A percentile compares a stretch with the other conserved stretches of the same genome.
Evolutionary conservation across 1,284 basidiomycete species (phyloP).

Genomic region (Volvariella volvacea): DNA sequence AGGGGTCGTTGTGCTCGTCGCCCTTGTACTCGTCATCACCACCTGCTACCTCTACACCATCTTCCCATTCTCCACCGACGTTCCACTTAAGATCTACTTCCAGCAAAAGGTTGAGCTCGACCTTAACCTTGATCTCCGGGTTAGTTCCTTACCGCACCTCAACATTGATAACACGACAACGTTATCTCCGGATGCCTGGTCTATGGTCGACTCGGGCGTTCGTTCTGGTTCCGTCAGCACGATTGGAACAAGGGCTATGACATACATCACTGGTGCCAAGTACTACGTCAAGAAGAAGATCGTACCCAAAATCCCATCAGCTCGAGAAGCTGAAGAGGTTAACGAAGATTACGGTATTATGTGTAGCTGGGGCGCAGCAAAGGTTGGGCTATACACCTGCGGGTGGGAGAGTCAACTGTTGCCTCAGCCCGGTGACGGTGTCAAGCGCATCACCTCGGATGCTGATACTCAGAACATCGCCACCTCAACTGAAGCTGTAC

Average conservation of each 20-base stretch:
- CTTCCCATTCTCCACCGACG: constrained; percentile 56
- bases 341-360: constrained; percentile 21
- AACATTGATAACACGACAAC: constrained; percentile 7
- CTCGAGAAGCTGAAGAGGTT: constrained; percentile 21
- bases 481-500: no score
- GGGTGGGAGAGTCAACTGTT: constrained; percentile 25
- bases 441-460: background rate
- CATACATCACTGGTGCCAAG: constrained; percentile 34
- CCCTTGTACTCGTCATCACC: constrained; percentile 36
- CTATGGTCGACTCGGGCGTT: constrained; percentile 2
- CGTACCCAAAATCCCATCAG: constrained; percentile 48
- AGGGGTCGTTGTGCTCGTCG: constrained; percentile 32
- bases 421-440: constrained; percentile 6
- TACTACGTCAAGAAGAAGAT: constrained; percentile 38
- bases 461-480: background rate
- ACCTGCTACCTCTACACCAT: constrained; percentile 38
- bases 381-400: constrained; percentile 24
- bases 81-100: constrained; percentile 67
- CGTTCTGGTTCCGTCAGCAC: constrained; percentile 7
- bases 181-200: background rate
- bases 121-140: constrained; percentile 7
- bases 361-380: constrained; percentile 16
- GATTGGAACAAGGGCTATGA: no score
- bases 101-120: constrained; percentile 48
- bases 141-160: constrained; percentile 7